Conservation (phyloP, 345 rosid species). For the Boechera retrofracta region DNA sequence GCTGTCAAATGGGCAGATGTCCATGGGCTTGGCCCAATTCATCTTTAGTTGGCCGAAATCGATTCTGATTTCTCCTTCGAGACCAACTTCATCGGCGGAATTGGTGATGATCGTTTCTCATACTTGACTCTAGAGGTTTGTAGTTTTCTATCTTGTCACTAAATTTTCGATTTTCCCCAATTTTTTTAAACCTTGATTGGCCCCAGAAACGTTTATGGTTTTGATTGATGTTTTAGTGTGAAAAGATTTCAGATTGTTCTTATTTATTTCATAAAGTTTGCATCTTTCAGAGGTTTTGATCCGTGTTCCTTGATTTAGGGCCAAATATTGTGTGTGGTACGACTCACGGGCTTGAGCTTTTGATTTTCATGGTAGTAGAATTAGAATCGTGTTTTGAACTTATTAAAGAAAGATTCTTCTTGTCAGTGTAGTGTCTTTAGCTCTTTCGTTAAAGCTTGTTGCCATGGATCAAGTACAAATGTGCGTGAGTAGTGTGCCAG, state of each 20-base stretch:
- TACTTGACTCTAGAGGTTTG: slow-evolving; percentile 29
- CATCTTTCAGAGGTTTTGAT: not conserved
- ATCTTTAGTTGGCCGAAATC: no score
- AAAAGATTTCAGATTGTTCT: not conserved
- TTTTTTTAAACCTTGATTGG: not conserved
- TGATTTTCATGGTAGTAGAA: not conserved
- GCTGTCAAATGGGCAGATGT: no score
- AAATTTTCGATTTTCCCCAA: not conserved
- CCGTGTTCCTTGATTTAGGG: slow-evolving; percentile 4
- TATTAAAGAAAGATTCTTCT: not conserved
- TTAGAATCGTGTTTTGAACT: not conserved
- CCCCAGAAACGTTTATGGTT: not conserved
- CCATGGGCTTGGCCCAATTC: no score
- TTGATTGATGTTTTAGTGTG: slow-evolving; percentile 11
- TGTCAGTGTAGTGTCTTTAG: no score
- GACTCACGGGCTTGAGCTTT: slow-evolving; percentile 14
- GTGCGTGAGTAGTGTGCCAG: no score
- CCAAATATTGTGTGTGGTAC: not conserved
- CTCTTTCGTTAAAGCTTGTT: no score
- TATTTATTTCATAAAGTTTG: not conserved
- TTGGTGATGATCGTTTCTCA: slow-evolving; percentile 24
- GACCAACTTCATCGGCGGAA: no score
- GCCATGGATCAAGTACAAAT: no score
- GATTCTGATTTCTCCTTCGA: no score
- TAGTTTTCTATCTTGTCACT: not conserved